Evolutionary conservation across 805 yeast species (phyloP).

Genomic region (Candida nonsorbophila): DNA sequence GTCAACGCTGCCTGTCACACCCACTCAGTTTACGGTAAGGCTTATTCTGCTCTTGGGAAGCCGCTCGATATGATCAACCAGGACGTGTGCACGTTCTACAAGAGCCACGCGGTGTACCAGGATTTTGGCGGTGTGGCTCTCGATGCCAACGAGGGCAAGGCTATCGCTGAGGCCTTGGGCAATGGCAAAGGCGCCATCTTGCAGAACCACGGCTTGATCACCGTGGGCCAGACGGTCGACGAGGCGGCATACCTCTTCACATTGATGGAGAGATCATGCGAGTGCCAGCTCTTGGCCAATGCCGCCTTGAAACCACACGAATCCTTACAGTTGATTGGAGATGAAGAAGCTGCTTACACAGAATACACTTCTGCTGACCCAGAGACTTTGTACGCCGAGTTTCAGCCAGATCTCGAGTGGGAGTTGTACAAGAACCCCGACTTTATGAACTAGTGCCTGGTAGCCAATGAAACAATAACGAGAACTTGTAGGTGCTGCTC

Average conservation of each 20-base stretch:
- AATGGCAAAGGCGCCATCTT: conserved; percentile 27
- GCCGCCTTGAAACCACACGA: conserved; percentile 4
- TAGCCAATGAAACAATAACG: too few relatives aligned
- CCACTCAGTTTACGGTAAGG: conserved; percentile 36
- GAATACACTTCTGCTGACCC: conserved; percentile 56
- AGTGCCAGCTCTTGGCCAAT: conserved; percentile 21
- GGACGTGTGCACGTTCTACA: conserved; percentile 66
- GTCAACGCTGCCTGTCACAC: conserved; percentile 38
- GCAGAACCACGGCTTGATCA: conserved; percentile 29
- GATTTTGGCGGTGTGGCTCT: conserved; percentile 77
- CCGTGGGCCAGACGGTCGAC: conserved; percentile 30
- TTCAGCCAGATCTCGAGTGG: conserved; percentile 62
- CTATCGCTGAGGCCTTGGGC: conserved; percentile 25
- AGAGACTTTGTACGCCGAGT: conserved; percentile 64
- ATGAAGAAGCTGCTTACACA: conserved; percentile 62
- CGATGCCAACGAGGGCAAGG: conserved; percentile 24
- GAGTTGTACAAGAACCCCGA: conserved; percentile 11
- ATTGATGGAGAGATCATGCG: conserved; percentile 26
- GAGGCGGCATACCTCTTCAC: conserved; percentile 32
- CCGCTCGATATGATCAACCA: conserved; percentile 73
- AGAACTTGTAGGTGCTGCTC: too few relatives aligned
- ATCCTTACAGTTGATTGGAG: conserved; percentile 47
- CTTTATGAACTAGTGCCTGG: conserved; percentile 4
- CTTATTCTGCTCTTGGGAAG: conserved; percentile 30
- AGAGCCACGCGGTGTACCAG: conserved; percentile 57